phyloP scores from a whole-genome alignment of 2,329 filamentous ascomycete species.

The Epichloe scottii region DNA sequence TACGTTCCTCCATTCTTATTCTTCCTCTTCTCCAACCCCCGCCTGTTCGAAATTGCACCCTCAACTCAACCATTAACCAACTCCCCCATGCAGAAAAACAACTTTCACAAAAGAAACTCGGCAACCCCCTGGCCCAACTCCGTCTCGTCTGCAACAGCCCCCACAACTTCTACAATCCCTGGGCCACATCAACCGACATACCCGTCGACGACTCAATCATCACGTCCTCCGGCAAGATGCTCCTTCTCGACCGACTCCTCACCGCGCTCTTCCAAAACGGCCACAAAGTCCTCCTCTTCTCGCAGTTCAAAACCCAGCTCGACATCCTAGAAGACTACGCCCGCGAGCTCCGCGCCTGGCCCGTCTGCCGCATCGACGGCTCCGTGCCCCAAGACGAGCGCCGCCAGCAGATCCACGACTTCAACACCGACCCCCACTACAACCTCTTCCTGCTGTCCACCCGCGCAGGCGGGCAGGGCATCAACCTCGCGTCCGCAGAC shows the following conservation, averaged over 20 bases:
- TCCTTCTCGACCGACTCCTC: conserved; percentile 77
- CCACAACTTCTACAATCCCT: conserved; percentile 94
- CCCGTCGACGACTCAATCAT: conserved; percentile 69
- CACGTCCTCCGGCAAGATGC: conserved; percentile 87
- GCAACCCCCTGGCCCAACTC: conserved; percentile 85
- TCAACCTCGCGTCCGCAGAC: conserved; percentile 84
- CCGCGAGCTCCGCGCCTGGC: conserved; percentile 60
- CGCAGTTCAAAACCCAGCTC: conserved; percentile 88
- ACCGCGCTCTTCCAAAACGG: conserved; percentile 58
- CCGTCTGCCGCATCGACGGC: conserved; percentile 82
- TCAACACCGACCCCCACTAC: conserved; percentile 52
- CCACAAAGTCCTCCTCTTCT: conserved; percentile 93
- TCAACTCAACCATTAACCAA: background rate
- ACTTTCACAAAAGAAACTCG: conserved; percentile 80
- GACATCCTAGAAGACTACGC: conserved; percentile 87
- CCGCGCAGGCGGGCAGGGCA: conserved; percentile 84
- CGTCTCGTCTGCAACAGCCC: conserved; percentile 87
- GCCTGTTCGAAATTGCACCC: background rate
- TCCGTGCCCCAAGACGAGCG: conserved; percentile 64
- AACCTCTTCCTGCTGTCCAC: conserved; percentile 83
- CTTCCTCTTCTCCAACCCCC: background rate
- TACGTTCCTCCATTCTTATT: conserved; percentile 26
- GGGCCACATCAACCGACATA: conserved; percentile 46
- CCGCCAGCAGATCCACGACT: conserved; percentile 57
- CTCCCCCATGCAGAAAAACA: conserved; percentile 51